These are phyloP conservation scores for Zygosaccharomyces siamensis DNA, from an alignment of 805 yeast genomes.

Conservation along the genomic window DNA sequence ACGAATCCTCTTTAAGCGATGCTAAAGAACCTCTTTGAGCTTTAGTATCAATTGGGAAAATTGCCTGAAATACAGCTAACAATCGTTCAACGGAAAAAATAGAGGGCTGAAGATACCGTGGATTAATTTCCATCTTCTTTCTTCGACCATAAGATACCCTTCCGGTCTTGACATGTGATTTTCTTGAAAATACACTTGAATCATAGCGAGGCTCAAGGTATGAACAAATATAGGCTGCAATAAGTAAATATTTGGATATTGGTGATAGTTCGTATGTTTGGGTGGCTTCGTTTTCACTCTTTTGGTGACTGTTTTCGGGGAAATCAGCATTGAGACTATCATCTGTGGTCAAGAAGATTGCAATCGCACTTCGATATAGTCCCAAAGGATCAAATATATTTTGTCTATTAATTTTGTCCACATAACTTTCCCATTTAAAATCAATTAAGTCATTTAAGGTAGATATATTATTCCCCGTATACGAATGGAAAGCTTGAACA, in stretches of 20 bases:
- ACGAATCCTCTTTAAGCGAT: conserved; percentile 17
- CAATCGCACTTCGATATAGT: conserved; percentile 31
- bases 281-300: conserved; percentile 7
- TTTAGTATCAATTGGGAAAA: conserved; percentile 43
- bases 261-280: conserved; percentile 46
- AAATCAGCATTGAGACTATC: conserved; percentile 28
- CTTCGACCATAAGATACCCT: conserved; percentile 40
- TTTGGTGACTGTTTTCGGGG: conserved; percentile 10
- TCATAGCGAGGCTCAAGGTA: conserved; percentile 68
- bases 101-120: conserved; percentile 64
- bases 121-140: conserved; percentile 47
- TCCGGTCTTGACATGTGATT: conserved; percentile 41
- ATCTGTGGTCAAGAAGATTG: conserved; percentile 32
- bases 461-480: conserved; percentile 31
- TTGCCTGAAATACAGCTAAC: conserved; percentile 72
- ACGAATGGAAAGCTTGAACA: conserved; percentile 31
- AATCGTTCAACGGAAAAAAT: conserved; percentile 73
- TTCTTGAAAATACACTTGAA: conserved; percentile 60
- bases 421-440: conserved; percentile 30
- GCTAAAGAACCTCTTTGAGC: conserved; percentile 20
- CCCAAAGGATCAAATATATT: conserved; percentile 25
- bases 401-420: conserved; percentile 15
- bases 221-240: conserved; percentile 82
- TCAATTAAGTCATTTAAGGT: conserved; percentile 29
- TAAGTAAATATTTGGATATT: conserved; percentile 63